phyloP scores from a whole-genome alignment of 805 yeast species.

The Metschnikowia similis region DNA sequence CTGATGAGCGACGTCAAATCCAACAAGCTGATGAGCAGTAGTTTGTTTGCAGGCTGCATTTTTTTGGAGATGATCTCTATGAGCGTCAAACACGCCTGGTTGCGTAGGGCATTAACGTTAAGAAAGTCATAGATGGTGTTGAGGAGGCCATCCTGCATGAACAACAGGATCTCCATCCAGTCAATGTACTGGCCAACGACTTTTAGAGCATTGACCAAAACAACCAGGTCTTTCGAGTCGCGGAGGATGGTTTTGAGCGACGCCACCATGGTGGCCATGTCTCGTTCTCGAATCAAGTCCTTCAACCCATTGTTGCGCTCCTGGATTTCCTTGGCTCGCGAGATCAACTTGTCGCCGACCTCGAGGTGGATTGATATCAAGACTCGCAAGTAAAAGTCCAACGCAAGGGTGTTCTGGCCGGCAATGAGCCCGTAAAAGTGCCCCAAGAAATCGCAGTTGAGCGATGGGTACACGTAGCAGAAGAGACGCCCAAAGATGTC shows the following conservation, averaged over 20 bases:
- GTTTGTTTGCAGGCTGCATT: slow-evolving; percentile 69
- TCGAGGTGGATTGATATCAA: slow-evolving; percentile 77
- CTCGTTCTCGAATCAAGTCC: slow-evolving; percentile 75
- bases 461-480: slow-evolving; percentile 30
- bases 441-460: slow-evolving; percentile 31
- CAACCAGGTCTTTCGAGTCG: slow-evolving; percentile 28
- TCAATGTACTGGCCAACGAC: slow-evolving; percentile 83
- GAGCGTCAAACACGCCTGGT: slow-evolving; percentile 55
- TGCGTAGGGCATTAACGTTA: slow-evolving; percentile 44
- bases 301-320: slow-evolving; percentile 70
- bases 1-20: slow-evolving; percentile 56
- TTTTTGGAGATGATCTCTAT: slow-evolving; percentile 69
- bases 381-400: slow-evolving; percentile 73
- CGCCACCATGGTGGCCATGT: slow-evolving; percentile 59
- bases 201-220: slow-evolving; percentile 54
- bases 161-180: slow-evolving; percentile 84
- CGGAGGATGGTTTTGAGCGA: slow-evolving; percentile 63
- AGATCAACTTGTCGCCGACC: slow-evolving; percentile 86
- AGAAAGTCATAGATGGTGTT: slow-evolving; percentile 56
- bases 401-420: slow-evolving; percentile 17
- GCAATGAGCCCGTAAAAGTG: slow-evolving; percentile 23
- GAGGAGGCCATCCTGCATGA: slow-evolving; percentile 59
- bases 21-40: slow-evolving; percentile 64
- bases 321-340: slow-evolving; percentile 57
- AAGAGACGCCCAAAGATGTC: slow-evolving; percentile 32